A percentile compares a stretch with the other conserved stretches of the same genome.
Conservation (phyloP, 2,329 filamentous ascomycete genomes). For the Fusarium pseudocircinatum region DNA sequence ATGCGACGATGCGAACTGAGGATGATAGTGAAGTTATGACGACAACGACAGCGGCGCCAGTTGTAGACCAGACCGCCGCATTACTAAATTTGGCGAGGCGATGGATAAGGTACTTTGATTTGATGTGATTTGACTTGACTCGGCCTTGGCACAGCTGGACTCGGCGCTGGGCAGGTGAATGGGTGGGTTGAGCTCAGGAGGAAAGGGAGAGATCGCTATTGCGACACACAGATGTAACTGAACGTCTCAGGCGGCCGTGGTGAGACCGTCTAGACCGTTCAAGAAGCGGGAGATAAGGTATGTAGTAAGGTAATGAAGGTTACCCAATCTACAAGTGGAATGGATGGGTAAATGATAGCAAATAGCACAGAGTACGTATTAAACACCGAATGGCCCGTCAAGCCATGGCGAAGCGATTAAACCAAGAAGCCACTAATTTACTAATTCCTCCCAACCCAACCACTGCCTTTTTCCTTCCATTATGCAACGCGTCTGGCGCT, state of each 20-base stretch:
- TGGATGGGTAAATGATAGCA: not conserved
- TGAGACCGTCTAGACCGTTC: no score
- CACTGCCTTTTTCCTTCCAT: not conserved
- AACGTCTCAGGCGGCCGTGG: slow-evolving; percentile 1
- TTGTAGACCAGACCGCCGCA: slow-evolving; percentile 2
- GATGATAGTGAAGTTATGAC: slow-evolving; percentile 18
- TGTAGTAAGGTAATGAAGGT: not conserved
- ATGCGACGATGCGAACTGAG: not conserved
- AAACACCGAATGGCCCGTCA: not conserved
- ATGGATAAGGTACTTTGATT: not conserved
- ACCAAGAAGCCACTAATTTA: not conserved
- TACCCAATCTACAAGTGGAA: not conserved
- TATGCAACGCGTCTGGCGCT: not conserved
- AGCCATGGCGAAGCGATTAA: not conserved
- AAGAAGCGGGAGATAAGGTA: not conserved
- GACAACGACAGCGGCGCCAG: slow-evolving; percentile 5
- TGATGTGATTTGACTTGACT: not conserved
- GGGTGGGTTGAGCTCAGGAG: not conserved
- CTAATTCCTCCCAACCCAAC: not conserved
- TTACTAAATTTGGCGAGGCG: slow-evolving; percentile 7
- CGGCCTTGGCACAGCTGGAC: not conserved
- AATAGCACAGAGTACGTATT: not conserved
- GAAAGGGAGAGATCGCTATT: not conserved
- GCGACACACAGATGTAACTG: not conserved
- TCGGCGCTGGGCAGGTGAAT: not conserved